Evolutionary conservation across 768 basidiomycete species (phyloP).

Genomic region (Amanita fuliginea): DNA sequence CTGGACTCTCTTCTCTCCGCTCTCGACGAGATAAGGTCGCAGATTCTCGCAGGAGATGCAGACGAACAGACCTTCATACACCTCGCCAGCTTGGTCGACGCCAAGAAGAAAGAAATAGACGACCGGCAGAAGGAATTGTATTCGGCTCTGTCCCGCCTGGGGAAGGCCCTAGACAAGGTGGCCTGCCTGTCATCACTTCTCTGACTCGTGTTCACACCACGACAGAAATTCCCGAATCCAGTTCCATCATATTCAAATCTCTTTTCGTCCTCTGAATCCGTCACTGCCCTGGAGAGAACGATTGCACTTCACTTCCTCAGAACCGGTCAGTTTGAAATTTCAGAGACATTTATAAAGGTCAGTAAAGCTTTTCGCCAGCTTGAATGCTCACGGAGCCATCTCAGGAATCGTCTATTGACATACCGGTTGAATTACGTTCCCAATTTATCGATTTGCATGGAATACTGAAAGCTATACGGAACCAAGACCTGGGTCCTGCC

Average conservation of each 20-base stretch:
- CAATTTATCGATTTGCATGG: conserved; percentile 63
- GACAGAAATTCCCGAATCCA: conserved; percentile 48
- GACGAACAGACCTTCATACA: conserved; percentile 37
- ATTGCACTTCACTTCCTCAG: conserved; percentile 70
- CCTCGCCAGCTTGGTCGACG: conserved; percentile 50
- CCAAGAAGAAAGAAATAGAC: conserved; percentile 74
- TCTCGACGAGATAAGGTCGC: conserved; percentile 44
- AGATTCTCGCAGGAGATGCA: conserved; percentile 35
- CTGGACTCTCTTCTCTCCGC: conserved; percentile 53
- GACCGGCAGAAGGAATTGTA: conserved; percentile 88
- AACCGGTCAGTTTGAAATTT: conserved; percentile 72
- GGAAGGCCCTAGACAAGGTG: conserved; percentile 90
- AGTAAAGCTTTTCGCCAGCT: conserved; percentile 11
- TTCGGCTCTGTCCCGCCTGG: conserved; percentile 61
- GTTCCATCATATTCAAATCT: conserved; percentile 58
- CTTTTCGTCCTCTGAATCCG: conserved; percentile 52
- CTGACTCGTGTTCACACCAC: neutral
- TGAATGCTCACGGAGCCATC: neutral
- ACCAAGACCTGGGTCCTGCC: conserved; percentile 62
- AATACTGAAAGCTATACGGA: conserved; percentile 57
- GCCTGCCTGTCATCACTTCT: conserved; percentile 8
- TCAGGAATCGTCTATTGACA: conserved; percentile 59
- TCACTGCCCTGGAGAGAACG: conserved; percentile 52
- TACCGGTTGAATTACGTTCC: conserved; percentile 35
- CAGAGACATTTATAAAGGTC: conserved; percentile 66